Evolutionary conservation across 1,139 yeast species (phyloP).

Genomic region (Taiozyma sp.): DNA sequence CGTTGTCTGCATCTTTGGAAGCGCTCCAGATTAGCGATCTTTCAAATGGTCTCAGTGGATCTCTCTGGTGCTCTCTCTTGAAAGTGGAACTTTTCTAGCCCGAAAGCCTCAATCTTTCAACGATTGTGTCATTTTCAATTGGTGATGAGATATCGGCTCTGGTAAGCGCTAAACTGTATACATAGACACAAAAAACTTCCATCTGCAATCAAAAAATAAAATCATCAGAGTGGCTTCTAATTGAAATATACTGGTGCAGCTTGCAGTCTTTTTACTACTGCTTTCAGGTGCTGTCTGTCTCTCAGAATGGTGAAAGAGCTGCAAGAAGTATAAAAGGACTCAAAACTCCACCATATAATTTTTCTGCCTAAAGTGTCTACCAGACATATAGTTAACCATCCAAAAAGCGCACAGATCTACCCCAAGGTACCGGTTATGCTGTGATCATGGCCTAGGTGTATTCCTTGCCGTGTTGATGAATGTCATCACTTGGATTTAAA

Average conservation of each 20-base stretch:
- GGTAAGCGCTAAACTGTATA: not conserved
- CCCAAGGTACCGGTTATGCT: slow-evolving; percentile 35
- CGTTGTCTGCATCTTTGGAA: no score
- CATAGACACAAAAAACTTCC: not conserved
- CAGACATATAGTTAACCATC: not conserved
- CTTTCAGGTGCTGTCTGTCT: not conserved
- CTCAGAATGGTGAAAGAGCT: not conserved
- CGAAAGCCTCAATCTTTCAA: not conserved
- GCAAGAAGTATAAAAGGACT: not conserved
- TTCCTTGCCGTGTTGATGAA: slow-evolving; percentile 31
- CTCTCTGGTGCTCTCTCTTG: not conserved
- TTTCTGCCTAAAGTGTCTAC: not conserved
- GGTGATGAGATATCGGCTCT: not conserved
- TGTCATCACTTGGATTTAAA: slow-evolving; percentile 29
- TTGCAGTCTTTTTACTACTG: no score
- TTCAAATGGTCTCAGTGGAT: no score
- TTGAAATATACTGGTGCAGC: no score
- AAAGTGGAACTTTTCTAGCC: not conserved
- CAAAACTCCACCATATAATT: not conserved
- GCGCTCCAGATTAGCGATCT: no score
- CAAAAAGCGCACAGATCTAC: slow-evolving; percentile 18
- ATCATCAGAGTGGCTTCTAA: not conserved
- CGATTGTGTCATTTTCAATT: not conserved
- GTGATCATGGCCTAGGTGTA: slow-evolving; percentile 33
- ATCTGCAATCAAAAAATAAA: not conserved